A percentile compares a stretch with the other conserved stretches of the same genome.
Evolutionary conservation across 345 rosid genomes (phyloP).

Genomic region (Turritis glabra): DNA sequence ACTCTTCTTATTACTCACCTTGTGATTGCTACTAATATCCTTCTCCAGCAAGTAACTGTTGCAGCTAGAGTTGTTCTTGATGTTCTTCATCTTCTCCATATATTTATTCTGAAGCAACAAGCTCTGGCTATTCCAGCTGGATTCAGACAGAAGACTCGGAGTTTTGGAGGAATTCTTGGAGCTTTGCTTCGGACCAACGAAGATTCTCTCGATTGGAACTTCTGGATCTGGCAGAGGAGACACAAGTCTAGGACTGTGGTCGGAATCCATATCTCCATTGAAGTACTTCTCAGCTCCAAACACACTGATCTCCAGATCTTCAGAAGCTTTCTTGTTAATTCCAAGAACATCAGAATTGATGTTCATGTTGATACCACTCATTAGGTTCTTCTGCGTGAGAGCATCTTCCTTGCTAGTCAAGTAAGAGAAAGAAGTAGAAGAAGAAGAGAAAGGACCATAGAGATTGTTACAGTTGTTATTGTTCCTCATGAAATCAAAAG

Average conservation of each 20-base stretch:
- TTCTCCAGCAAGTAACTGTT: conserved; percentile 35
- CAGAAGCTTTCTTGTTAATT: conserved; percentile 41
- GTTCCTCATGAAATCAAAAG: conserved; percentile 35
- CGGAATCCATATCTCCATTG: conserved; percentile 56
- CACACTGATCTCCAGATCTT: conserved; percentile 72
- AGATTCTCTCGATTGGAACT: conserved; percentile 16
- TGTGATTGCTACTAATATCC: conserved; percentile 12
- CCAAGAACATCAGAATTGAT: conserved; percentile 29
- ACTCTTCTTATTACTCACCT: conserved; percentile 41
- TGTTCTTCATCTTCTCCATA: conserved; percentile 41
- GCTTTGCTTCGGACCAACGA: conserved; percentile 21
- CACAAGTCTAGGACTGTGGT: conserved; percentile 39
- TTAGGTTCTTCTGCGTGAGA: conserved; percentile 40
- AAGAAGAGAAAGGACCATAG: conserved; percentile 53
- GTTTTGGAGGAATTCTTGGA: conserved; percentile 31
- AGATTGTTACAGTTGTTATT: conserved; percentile 28
- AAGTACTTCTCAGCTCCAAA: conserved; percentile 88
- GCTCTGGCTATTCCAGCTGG: conserved; percentile 55
- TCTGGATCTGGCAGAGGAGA: conserved; percentile 30
- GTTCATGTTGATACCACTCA: conserved; percentile 23
- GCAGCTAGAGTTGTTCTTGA: conserved; percentile 30
- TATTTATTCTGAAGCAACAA: conserved; percentile 60
- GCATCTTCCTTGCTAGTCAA: conserved; percentile 46
- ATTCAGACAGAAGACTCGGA: conserved; percentile 44
- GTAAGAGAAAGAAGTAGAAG: conserved; percentile 45